Evolutionary conservation across 2,329 filamentous ascomycete species (phyloP).

Genomic region (Colletotrichum paranaense): DNA sequence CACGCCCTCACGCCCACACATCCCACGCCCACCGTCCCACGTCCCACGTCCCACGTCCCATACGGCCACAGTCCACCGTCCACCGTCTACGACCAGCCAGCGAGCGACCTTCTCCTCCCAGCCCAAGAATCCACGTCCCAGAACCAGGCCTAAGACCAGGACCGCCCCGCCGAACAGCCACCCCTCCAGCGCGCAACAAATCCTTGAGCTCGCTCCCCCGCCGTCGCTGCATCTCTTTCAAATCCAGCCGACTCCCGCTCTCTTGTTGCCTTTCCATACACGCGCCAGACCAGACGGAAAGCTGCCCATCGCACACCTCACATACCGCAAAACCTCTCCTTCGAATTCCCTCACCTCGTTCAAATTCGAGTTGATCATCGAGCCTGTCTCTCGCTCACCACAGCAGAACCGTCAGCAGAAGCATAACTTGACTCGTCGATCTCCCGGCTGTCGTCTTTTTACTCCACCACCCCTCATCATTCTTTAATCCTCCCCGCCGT

Average conservation of each 20-base stretch:
- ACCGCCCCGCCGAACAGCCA: constrained; percentile 28
- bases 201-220: constrained; percentile 33
- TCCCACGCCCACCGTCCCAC: constrained; percentile 9
- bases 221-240: constrained; percentile 29
- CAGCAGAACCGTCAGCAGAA: neutral
- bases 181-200: constrained; percentile 34
- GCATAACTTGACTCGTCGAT: constrained; percentile 13
- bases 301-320: constrained; percentile 11
- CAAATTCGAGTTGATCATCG: constrained; percentile 8
- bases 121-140: neutral
- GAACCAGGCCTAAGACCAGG: neutral
- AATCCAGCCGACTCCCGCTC: constrained; percentile 22
- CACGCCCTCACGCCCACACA: constrained; percentile 8
- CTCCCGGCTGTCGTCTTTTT: constrained; percentile 13
- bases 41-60: constrained; percentile 7
- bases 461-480: constrained; percentile 21
- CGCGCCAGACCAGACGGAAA: neutral
- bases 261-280: constrained; percentile 6
- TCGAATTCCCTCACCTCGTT: constrained; percentile 15
- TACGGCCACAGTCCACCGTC: constrained; percentile 7
- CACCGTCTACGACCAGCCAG: neutral
- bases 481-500: neutral
- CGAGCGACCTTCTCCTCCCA: neutral
- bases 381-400: neutral
- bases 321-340: neutral